Base-by-base conservation (phyloP, 371 early-diverging fungal species). In the Apophysomyces elegans region DNA sequence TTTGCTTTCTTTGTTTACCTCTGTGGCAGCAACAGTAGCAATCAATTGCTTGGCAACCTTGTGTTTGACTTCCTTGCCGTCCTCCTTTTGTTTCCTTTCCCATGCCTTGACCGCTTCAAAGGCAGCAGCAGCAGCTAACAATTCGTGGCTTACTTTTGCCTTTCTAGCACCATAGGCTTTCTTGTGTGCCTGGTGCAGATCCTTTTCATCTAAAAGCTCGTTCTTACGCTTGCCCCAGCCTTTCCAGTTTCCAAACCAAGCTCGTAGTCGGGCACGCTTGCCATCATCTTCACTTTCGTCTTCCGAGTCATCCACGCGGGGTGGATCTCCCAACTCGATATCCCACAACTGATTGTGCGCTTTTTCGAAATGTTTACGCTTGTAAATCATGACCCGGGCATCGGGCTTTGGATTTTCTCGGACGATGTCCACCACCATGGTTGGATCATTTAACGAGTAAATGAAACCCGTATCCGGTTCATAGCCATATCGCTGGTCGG, bases 61-160 rank as follows among this genome's bases (percentile, higher is more conserved):
- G 63, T 83, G 81, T 38, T 66, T 69, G 54, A 73, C 79, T 8
- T 67, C 71, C 59, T 80, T 59, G 37, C 79, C 77, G 5, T 73
- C 61, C 38, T 66, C 72, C 61, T 78, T 76, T 61, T 78, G 67
- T 44, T 74, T 66, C 36, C 72, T 66, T 66, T 86, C 85, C 66
- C 76, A 77, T n/a, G 69, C 38, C 59, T 75, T 79, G 47, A 84
- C 79, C 32, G 88, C 88, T 37, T 83, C 83, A 43, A 80, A 85
- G n/a, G 83, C 86, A 47, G 82, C 88, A 36, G 88, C 88, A 56
- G 84, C 88, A 38, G 84, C 88, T 59, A 88, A 75, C 35, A 88
- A 59, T 64, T 88, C 83, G 56, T 86, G 84, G 57, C 75, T 74
- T 56, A 79, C 59, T 46, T 76, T 64, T 16, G 79, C 72, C 38